phyloP scores from a whole-genome alignment of 805 yeast genomes.

The Scheffersomyces coipomensis region DNA sequence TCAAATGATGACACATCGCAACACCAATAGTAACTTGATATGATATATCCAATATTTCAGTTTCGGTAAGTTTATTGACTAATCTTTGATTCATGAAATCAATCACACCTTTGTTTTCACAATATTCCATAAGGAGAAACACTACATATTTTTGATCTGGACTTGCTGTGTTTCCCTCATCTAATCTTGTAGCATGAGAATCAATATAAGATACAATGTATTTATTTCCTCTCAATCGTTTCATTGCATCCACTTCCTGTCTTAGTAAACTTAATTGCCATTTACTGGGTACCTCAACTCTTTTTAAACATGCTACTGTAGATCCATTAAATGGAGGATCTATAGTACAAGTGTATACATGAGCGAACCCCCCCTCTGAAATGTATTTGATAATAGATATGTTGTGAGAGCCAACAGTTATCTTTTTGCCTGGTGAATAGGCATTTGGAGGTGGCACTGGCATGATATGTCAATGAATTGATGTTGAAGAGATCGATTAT shows the following conservation, averaged over 20 bases:
- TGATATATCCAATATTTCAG: slow-evolving; percentile 67
- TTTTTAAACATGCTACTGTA: slow-evolving; percentile 75
- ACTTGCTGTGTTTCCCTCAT: slow-evolving; percentile 8
- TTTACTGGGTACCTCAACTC: slow-evolving; percentile 95
- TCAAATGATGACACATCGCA: slow-evolving; percentile 71
- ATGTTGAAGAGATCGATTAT: no score
- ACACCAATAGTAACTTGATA: slow-evolving; percentile 70
- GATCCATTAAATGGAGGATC: slow-evolving; percentile 51
- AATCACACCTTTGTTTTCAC: slow-evolving; percentile 71
- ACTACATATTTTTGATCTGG: slow-evolving; percentile 64
- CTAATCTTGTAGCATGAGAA: slow-evolving; percentile 84
- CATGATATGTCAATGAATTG: slow-evolving; percentile 11
- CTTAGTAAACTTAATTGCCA: slow-evolving; percentile 75
- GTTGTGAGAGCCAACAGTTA: slow-evolving; percentile 82
- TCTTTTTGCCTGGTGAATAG: slow-evolving; percentile 70
- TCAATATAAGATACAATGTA: slow-evolving; percentile 90
- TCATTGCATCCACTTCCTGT: slow-evolving; percentile 98
- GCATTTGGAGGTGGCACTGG: slow-evolving; percentile 57
- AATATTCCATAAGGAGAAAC: slow-evolving; percentile 75
- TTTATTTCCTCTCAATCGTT: slow-evolving; percentile 72
- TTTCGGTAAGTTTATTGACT: slow-evolving; percentile 62
- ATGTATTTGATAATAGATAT: slow-evolving; percentile 69
- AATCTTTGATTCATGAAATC: slow-evolving; percentile 78
- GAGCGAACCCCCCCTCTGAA: slow-evolving; percentile 94
- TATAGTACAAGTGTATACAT: slow-evolving; percentile 78